A percentile compares a stretch with the other conserved stretches of the same genome.
These are phyloP conservation scores for Backusella tarrabulga DNA, from an alignment of 192 early-diverging fungal species.

Conservation along the genomic window DNA sequence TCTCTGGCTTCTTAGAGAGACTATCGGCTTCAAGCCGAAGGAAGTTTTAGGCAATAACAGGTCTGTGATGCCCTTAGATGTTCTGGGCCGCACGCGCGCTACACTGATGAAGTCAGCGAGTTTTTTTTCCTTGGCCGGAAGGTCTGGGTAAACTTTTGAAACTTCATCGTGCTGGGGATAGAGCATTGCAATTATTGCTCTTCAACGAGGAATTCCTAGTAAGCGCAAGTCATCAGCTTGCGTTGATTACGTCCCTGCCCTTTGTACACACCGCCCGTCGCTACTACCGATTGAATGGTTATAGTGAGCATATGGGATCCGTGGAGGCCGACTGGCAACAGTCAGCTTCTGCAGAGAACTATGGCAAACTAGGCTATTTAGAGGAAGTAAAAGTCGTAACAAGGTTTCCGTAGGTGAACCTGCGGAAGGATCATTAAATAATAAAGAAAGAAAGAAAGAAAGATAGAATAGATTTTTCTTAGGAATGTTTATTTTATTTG, in stretches of 20 bases:
- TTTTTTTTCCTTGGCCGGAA: constrained; percentile 54
- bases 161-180: constrained; percentile 78
- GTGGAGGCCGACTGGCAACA: constrained; percentile 47
- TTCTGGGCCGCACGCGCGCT: constrained; percentile 82
- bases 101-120: constrained; percentile 77
- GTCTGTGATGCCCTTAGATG: constrained; percentile 86
- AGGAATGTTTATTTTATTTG: too few relatives aligned
- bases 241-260: constrained; percentile 81
- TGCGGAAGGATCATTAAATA: constrained; percentile 64
- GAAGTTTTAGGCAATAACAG: constrained; percentile 78
- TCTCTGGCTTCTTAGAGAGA: constrained; percentile 60
- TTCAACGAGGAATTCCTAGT: constrained; percentile 83
- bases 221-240: constrained; percentile 78
- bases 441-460: too few relatives aligned
- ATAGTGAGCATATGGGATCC: constrained; percentile 79
- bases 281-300: constrained; percentile 83
- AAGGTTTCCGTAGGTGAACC: constrained; percentile 80
- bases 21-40: constrained; percentile 61
- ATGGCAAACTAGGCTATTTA: constrained; percentile 84
- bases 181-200: constrained; percentile 78
- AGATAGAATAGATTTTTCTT: too few relatives aligned
- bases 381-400: constrained; percentile 88
- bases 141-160: constrained; percentile 75
- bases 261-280: constrained; percentile 78
- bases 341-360: constrained; percentile 51